These are phyloP conservation scores for Alternaria longipes DNA, from an alignment of 2,329 filamentous ascomycete genomes.

Conservation along the genomic window DNA sequence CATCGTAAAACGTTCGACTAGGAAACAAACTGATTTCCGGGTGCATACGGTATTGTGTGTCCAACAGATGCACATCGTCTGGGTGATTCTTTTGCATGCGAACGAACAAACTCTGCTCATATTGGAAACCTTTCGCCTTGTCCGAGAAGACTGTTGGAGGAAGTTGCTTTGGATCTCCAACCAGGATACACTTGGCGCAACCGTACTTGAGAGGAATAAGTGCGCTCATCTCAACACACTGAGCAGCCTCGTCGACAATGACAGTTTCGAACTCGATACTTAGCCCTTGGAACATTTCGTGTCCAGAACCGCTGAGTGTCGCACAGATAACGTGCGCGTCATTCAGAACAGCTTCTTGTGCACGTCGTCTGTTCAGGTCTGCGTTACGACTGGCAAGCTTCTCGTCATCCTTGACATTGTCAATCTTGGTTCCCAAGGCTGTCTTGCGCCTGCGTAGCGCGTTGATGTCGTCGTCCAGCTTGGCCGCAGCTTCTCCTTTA, in stretches of 20 bases:
- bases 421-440: slow-evolving; percentile 81
- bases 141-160: slow-evolving; percentile 96
- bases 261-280: slow-evolving; percentile 98
- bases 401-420: slow-evolving; percentile 85
- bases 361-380: slow-evolving; percentile 82
- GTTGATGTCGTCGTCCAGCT: slow-evolving; percentile 79
- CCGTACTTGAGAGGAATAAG: slow-evolving; percentile 98
- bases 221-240: slow-evolving; percentile 96
- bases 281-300: slow-evolving; percentile 95
- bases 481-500: slow-evolving; percentile 68
- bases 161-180: slow-evolving; percentile 96
- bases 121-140: slow-evolving; percentile 89
- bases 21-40: slow-evolving; percentile 94
- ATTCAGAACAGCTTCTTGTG: slow-evolving; percentile 91
- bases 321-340: slow-evolving; percentile 92
- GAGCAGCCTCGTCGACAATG: slow-evolving; percentile 96
- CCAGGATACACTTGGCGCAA: slow-evolving; percentile 94
- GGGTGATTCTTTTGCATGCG: slow-evolving; percentile 96
- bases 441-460: slow-evolving; percentile 79
- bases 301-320: slow-evolving; percentile 92
- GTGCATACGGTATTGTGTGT: slow-evolving; percentile 99
- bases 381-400: slow-evolving; percentile 82
- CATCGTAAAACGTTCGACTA: slow-evolving; percentile 90
- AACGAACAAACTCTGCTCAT: slow-evolving; percentile 97
- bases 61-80: slow-evolving; percentile 88